A percentile compares a stretch with the other conserved stretches of the same genome.
Evolutionary conservation across 2,329 filamentous ascomycete genomes (phyloP).

Genomic region (Herpotrichia juniperi): DNA sequence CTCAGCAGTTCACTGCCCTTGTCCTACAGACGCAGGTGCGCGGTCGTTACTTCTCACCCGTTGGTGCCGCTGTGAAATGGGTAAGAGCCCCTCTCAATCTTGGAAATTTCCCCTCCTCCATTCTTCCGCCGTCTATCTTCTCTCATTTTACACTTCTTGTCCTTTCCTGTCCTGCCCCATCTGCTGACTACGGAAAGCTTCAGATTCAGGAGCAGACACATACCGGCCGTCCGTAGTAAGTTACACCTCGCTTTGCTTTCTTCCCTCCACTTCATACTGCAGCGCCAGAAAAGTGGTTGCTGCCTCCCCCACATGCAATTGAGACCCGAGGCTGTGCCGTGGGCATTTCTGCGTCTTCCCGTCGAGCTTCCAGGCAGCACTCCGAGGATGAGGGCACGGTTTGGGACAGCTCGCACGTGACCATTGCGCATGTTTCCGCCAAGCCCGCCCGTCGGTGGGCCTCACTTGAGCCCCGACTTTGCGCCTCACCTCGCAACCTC

Average conservation of each 20-base stretch:
- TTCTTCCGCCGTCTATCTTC: not conserved
- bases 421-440: constrained; percentile 1
- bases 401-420: constrained; percentile 1
- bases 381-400: not conserved
- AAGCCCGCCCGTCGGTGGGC: constrained; percentile 4
- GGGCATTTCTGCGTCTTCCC: not conserved
- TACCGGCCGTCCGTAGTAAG: constrained; percentile 39
- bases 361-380: constrained; percentile 3
- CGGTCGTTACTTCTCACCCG: constrained; percentile 9
- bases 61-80: constrained; percentile 9
- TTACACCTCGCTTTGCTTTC: constrained; percentile 5
- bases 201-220: constrained; percentile 30
- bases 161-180: not conserved
- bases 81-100: constrained; percentile 3
- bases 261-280: constrained; percentile 3
- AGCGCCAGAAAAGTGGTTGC: not conserved
- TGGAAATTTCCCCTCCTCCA: not conserved
- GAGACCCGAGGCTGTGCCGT: not conserved
- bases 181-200: constrained; percentile 14
- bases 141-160: constrained; percentile 3
- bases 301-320: not conserved
- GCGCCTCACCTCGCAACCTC: constrained; percentile 26
- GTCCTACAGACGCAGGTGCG: constrained; percentile 15
- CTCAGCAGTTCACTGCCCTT: constrained; percentile 22
- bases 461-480: constrained; percentile 19